Percentiles rank a stretch among this genome's conserved stretches.
These are phyloP conservation scores for Trichoderma parareesei DNA, from an alignment of 495 filamentous ascomycete genomes.

Conservation along the genomic window DNA sequence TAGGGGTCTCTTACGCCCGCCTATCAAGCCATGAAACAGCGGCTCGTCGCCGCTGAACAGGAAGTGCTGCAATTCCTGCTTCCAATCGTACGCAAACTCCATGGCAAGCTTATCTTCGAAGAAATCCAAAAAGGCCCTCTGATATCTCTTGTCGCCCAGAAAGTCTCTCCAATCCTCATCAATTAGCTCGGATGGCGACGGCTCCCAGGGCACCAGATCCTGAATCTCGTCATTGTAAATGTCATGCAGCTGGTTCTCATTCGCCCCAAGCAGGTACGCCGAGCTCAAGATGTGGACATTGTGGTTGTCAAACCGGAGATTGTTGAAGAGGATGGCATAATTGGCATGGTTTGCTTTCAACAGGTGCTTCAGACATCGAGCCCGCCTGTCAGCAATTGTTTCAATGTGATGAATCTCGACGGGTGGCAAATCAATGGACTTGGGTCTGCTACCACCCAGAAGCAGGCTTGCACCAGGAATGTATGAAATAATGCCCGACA, in stretches of 20 bases:
- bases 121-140: constrained; percentile 84
- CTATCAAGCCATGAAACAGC: constrained; percentile 66
- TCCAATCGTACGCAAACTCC: constrained; percentile 75
- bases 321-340: constrained; percentile 71
- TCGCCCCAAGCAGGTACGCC: constrained; percentile 74
- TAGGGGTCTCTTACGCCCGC: constrained; percentile 55
- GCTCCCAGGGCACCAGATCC: constrained; percentile 68
- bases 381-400: constrained; percentile 64
- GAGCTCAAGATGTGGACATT: constrained; percentile 76
- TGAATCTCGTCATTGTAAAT: constrained; percentile 72
- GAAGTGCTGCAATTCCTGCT: constrained; percentile 63
- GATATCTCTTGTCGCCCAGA: constrained; percentile 68
- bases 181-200: constrained; percentile 76
- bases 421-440: constrained; percentile 54
- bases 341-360: constrained; percentile 87
- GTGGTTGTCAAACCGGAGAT: constrained; percentile 80
- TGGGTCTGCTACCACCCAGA: background rate
- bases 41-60: constrained; percentile 69
- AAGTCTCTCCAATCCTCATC: constrained; percentile 79
- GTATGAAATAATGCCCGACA: background rate
- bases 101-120: constrained; percentile 81
- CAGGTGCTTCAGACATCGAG: constrained; percentile 80
- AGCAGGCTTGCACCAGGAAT: background rate
- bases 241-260: constrained; percentile 57
- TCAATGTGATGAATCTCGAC: constrained; percentile 74